Evolutionary conservation across 2,329 filamentous ascomycete genomes (phyloP).

Genomic region (Pyrenochaeta sp.): DNA sequence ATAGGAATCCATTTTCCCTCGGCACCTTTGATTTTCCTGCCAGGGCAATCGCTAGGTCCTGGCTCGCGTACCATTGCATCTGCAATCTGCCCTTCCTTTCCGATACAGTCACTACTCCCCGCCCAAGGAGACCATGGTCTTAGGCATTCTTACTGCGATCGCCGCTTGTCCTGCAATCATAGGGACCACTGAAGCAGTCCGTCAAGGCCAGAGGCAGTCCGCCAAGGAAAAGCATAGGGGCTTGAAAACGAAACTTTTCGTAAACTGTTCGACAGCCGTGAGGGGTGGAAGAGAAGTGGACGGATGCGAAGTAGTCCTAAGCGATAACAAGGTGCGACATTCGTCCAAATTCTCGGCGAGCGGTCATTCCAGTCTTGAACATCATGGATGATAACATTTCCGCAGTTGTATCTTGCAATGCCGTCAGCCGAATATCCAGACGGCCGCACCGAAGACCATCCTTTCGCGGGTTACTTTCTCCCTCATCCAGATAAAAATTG

Average conservation of each 20-base stretch:
- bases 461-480: slow-evolving; percentile 64
- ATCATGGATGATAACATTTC: neutral
- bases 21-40: slow-evolving; percentile 3
- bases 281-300: slow-evolving; percentile 53
- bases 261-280: slow-evolving; percentile 51
- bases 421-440: slow-evolving; percentile 25
- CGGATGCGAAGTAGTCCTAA: slow-evolving; percentile 51
- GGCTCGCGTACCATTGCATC: too few relatives aligned
- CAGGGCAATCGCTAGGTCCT: too few relatives aligned
- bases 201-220: slow-evolving; percentile 56
- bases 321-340: slow-evolving; percentile 51
- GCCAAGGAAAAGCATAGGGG: slow-evolving; percentile 57
- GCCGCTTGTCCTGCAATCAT: slow-evolving; percentile 54
- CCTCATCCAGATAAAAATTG: slow-evolving; percentile 61
- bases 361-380: neutral
- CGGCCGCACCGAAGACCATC: slow-evolving; percentile 51
- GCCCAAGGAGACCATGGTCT: slow-evolving; percentile 17
- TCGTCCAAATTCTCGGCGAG: neutral
- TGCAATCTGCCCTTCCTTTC: neutral
- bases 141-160: slow-evolving; percentile 50
- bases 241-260: slow-evolving; percentile 55
- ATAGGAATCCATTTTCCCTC: neutral
- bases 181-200: slow-evolving; percentile 56
- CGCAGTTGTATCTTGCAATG: slow-evolving; percentile 25
- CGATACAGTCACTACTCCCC: neutral